Conservation (phyloP, 208 protist species). For the Trichomonas gallinae region DNA sequence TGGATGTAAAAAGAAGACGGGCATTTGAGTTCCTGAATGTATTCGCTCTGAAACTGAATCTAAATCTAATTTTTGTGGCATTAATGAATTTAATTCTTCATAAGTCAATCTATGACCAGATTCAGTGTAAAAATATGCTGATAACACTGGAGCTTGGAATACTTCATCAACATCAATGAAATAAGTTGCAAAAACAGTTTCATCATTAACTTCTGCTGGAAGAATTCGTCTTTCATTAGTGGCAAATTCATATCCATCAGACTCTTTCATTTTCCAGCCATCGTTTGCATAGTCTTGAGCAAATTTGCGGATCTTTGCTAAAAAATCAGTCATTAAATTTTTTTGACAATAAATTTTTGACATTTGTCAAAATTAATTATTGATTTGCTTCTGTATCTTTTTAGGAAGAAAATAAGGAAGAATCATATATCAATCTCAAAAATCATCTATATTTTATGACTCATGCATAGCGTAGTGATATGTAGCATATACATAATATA, state of each 20-base stretch:
- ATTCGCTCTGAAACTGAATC: background rate
- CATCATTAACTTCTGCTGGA: background rate
- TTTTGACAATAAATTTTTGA: background rate
- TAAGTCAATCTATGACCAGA: background rate
- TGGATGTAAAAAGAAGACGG: slow-evolving; percentile 17
- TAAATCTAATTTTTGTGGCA: background rate
- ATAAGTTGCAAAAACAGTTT: background rate
- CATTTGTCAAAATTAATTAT: too few relatives aligned
- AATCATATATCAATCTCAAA: too few relatives aligned
- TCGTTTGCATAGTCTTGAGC: background rate
- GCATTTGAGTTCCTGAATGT: background rate
- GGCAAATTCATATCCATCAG: background rate
- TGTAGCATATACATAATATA: too few relatives aligned
- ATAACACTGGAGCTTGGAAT: background rate
- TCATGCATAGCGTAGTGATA: too few relatives aligned
- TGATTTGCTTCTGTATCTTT: too few relatives aligned
- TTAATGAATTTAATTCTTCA: background rate
- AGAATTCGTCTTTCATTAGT: background rate
- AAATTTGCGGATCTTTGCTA: background rate
- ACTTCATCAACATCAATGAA: background rate
- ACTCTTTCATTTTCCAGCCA: background rate
- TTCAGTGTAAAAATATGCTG: background rate
- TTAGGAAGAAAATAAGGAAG: too few relatives aligned
- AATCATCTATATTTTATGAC: too few relatives aligned
- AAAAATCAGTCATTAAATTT: background rate